A percentile compares a stretch with the other conserved stretches of the same genome.
These are phyloP conservation scores for Takakia lepidozioides DNA, from an alignment of 225 moss, liverwort and hornwort species.

Conservation along the genomic window DNA sequence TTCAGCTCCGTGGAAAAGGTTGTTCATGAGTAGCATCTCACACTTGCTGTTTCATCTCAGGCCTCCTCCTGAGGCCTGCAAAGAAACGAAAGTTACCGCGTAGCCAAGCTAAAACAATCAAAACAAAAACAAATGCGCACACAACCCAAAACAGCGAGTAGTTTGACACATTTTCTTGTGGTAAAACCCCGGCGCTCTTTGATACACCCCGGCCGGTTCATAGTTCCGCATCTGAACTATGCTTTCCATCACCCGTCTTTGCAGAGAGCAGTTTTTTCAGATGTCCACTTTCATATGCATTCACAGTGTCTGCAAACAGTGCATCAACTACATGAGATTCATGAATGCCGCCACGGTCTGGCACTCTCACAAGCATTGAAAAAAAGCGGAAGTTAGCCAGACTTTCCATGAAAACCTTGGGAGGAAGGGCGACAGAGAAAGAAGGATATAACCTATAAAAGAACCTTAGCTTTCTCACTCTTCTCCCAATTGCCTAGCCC, in stretches of 20 bases:
- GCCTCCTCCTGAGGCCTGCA: too few relatives aligned
- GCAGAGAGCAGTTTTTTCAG: constrained; percentile 50
- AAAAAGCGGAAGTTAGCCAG: too few relatives aligned
- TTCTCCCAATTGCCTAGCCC: too few relatives aligned
- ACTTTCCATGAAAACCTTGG: too few relatives aligned
- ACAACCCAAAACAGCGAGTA: constrained; percentile 46
- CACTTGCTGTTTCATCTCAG: too few relatives aligned
- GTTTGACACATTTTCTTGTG: constrained; percentile 17
- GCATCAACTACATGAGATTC: background rate
- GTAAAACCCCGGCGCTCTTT: constrained; percentile 14
- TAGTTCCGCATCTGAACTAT: constrained; percentile 43
- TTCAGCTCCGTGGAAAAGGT: too few relatives aligned
- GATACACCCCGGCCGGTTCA: constrained; percentile 70
- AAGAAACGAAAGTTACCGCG: too few relatives aligned
- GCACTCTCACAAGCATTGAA: too few relatives aligned
- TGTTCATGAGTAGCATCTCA: too few relatives aligned
- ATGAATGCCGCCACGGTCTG: too few relatives aligned
- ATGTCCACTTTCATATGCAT: constrained; percentile 59
- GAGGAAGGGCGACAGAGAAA: background rate
- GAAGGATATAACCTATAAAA: background rate
- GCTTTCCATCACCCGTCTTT: constrained; percentile 9
- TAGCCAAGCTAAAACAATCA: constrained; percentile 50
- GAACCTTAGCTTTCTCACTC: too few relatives aligned
- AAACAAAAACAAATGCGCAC: constrained; percentile 50
- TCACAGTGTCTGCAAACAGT: constrained; percentile 57